Evolutionary conservation across 2,329 filamentous ascomycete species (phyloP), one percentile per base, ranked within the genome.

Genomic region (Aspergillus nomiae): DNA sequence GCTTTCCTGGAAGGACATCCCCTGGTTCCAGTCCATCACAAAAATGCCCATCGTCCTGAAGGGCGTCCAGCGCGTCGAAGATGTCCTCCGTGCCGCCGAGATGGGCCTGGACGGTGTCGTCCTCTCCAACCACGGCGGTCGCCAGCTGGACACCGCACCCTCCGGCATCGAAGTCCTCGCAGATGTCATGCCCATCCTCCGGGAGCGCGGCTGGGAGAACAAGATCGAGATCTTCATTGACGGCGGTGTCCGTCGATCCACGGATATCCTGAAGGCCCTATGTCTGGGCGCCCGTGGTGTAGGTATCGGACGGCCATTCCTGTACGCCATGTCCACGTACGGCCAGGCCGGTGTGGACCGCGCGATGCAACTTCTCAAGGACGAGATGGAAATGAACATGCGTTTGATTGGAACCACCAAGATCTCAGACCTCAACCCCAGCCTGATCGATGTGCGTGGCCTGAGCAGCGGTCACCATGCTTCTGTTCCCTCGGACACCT

Each of bases 371-470:
- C 82, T 97, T 63, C 85, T 97, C 70, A 93, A 92, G 81, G 95
- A 98, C 73, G 95, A 99, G 85, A 92, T 99, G 87, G 93, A 96
- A 82, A 98, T 98, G 94, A 95, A 94, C 74, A 98, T 99, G 95
- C 88, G 95, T 8, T 82, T 99, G 66, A 92, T 99, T 70, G 95
- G 95, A 11, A 91, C 89, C 63, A 86, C 85, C 24, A 89, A 80
- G 64, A 78, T 99, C 36, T 87, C 88, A 41, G 89, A 99, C 70
- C 81, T 99, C 65, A 92, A 91, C 65, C 90, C 94, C 0, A 89
- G 88, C 30, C 81, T 99, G 77, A 77, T 99, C 24, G 95, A 99
- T 75, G 86, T 87, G 0, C 83, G 90, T 64, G 92, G 90, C 3
- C 75, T 97, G 69, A 57, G 75, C 19, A 84, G 80, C 67, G 82